Base-by-base conservation (phyloP, 1,284 basidiomycete genomes). In the Trichosporon sp. region DNA sequence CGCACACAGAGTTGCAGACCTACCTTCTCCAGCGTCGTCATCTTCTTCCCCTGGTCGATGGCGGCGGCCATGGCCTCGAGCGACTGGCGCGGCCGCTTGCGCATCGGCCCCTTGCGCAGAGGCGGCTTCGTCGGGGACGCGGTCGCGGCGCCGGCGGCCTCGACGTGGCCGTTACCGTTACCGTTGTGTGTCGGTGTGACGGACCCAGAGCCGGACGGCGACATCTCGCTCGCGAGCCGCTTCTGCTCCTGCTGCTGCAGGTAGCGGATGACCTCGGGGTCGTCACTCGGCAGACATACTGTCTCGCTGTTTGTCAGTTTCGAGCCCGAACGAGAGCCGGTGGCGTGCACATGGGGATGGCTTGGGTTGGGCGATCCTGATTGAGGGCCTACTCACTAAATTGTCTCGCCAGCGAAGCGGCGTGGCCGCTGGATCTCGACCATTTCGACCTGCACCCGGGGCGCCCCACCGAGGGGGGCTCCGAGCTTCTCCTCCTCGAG, bases 1-100 rank as follows among this genome's bases (percentile, higher is more conserved):
- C 56, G 21, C 6, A 1, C 2, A 8, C 47, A n/a, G 32, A 25
- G 18, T 38, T 8, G 2, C 2, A 8, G 11, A 67, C 77, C 29
- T 31, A 82, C 82, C 77, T 83, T 83, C 66, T 82, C 82, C 27
- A 82, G 70, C 8, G 81, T 83, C 4, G 80, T 82, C 80, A 83
- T 81, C 70, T 83, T 83, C 75, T 82, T 83, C 13, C 80, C 80
- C 47, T 73, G 75, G 64, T 75, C 76, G 7, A 83, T 53, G 0
- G 80, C 79, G 3, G 80, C 80, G 2, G 81, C 77, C 76, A 83
- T 80, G 11, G 74, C 71, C 73, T 83, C 82, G 7, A 83, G 75
- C 9, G 76, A 77, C 70, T 79, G 78, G 12, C 81, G 75, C n/a
- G 81, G 81, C 68, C 72, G 71, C 58, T 80, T 80, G 5, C 80